Conservation (phyloP, 2,329 filamentous ascomycete species). For the Penicillium sp. region DNA sequence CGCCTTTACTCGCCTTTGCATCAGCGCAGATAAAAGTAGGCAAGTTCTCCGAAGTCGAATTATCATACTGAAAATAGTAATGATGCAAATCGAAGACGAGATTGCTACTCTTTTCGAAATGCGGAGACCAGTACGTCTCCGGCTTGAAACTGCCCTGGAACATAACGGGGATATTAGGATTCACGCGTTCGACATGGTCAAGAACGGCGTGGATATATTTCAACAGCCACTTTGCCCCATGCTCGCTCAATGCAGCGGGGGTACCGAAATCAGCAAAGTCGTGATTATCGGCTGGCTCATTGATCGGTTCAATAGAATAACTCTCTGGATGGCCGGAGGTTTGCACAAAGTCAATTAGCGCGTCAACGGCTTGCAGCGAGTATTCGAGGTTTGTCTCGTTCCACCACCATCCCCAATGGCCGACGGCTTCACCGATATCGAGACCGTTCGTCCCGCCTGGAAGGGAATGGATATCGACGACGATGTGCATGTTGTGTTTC, state of each 20-base stretch:
- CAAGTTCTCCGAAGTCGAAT: slow-evolving; percentile 17
- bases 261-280: slow-evolving; percentile 26
- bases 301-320: slow-evolving; percentile 28
- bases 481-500: slow-evolving; percentile 25
- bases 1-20: slow-evolving; percentile 11
- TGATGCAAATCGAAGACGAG: slow-evolving; percentile 28
- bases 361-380: slow-evolving; percentile 22
- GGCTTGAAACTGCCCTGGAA: slow-evolving; percentile 29
- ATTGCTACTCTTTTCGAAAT: slow-evolving; percentile 17
- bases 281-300: slow-evolving; percentile 25
- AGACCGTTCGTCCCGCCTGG: slow-evolving; percentile 28
- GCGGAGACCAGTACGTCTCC: slow-evolving; percentile 18
- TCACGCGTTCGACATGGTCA: slow-evolving; percentile 12
- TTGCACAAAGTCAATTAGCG: slow-evolving; percentile 20
- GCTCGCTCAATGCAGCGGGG: slow-evolving; percentile 20
- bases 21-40: slow-evolving; percentile 18
- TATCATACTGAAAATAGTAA: slow-evolving; percentile 23
- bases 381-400: slow-evolving; percentile 25
- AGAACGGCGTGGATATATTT: slow-evolving; percentile 24
- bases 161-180: slow-evolving; percentile 22
- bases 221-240: slow-evolving; percentile 23
- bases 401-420: slow-evolving; percentile 26
- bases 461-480: slow-evolving; percentile 28
- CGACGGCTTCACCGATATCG: slow-evolving; percentile 23
- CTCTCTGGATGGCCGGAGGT: slow-evolving; percentile 14